phyloP scores from a whole-genome alignment of 768 basidiomycete genomes.

The Russula foetens region DNA sequence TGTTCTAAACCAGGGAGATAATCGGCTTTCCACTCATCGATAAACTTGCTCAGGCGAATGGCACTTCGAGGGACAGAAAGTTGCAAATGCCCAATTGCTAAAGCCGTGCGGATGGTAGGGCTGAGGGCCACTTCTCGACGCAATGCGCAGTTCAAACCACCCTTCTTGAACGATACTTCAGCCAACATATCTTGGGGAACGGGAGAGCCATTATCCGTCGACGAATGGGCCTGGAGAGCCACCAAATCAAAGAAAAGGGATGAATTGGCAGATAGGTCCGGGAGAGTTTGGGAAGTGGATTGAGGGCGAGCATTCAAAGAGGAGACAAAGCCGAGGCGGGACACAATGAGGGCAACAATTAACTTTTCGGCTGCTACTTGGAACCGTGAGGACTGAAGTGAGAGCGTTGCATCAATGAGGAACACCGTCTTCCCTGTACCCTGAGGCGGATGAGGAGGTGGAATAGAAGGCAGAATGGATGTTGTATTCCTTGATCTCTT shows the following conservation, averaged over 20 bases:
- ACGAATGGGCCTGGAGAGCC: constrained; percentile 52
- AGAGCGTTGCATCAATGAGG: constrained; percentile 33
- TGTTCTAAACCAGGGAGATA: constrained; percentile 70
- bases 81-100: constrained; percentile 38
- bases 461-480: background rate
- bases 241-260: constrained; percentile 43
- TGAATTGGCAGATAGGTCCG: constrained; percentile 38
- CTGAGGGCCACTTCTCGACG: constrained; percentile 39
- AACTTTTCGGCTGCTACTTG: constrained; percentile 66
- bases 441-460: background rate
- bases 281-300: constrained; percentile 23
- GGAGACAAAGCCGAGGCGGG: constrained; percentile 32
- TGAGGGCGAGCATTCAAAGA: constrained; percentile 22
- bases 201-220: constrained; percentile 31
- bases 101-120: constrained; percentile 35
- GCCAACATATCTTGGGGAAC: constrained; percentile 53
- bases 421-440: constrained; percentile 13
- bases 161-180: constrained; percentile 41
- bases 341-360: constrained; percentile 49
- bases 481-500: background rate
- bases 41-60: constrained; percentile 65
- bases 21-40: constrained; percentile 77
- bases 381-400: constrained; percentile 39
- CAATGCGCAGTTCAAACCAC: constrained; percentile 38
- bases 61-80: constrained; percentile 74